These are phyloP conservation scores for Colletotrichum sp. DNA, from an alignment of 2,329 filamentous ascomycete genomes.

Conservation along the genomic window DNA sequence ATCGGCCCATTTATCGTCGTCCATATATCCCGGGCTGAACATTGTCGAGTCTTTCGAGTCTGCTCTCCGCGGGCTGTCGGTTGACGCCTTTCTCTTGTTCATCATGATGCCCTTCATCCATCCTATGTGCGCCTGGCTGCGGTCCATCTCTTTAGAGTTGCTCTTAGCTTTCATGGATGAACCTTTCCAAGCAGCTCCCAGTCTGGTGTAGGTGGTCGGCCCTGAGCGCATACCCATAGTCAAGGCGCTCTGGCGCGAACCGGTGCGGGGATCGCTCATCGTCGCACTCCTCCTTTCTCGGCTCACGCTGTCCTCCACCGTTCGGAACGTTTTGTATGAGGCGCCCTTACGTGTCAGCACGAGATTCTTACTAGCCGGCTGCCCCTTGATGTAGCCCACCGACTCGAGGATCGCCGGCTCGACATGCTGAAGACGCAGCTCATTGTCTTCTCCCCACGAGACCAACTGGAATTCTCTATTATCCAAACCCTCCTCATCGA, in stretches of 20 bases:
- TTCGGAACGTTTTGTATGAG: slow-evolving; percentile 83
- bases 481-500: slow-evolving; percentile 73
- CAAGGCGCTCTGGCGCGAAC: slow-evolving; percentile 46
- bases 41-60: slow-evolving; percentile 58
- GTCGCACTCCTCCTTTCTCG: slow-evolving; percentile 65
- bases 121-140: slow-evolving; percentile 63
- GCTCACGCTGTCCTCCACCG: slow-evolving; percentile 65
- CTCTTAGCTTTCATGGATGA: slow-evolving; percentile 65
- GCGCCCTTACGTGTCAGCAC: slow-evolving; percentile 84
- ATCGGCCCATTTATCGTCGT: slow-evolving; percentile 63
- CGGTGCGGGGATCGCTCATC: slow-evolving; percentile 63
- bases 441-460: slow-evolving; percentile 88
- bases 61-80: slow-evolving; percentile 52
- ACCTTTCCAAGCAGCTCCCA: slow-evolving; percentile 55
- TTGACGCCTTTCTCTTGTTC: slow-evolving; percentile 56
- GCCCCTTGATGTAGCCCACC: slow-evolving; percentile 77
- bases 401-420: slow-evolving; percentile 67
- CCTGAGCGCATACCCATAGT: slow-evolving; percentile 50
- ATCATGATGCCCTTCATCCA: slow-evolving; percentile 75
- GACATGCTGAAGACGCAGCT: slow-evolving; percentile 79
- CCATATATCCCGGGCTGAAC: slow-evolving; percentile 56
- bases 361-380: slow-evolving; percentile 66
- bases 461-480: slow-evolving; percentile 91
- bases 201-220: slow-evolving; percentile 41
- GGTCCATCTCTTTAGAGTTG: slow-evolving; percentile 45